Base-by-base conservation (phyloP, 306 rosid species). In the Fagus crenata region DNA sequence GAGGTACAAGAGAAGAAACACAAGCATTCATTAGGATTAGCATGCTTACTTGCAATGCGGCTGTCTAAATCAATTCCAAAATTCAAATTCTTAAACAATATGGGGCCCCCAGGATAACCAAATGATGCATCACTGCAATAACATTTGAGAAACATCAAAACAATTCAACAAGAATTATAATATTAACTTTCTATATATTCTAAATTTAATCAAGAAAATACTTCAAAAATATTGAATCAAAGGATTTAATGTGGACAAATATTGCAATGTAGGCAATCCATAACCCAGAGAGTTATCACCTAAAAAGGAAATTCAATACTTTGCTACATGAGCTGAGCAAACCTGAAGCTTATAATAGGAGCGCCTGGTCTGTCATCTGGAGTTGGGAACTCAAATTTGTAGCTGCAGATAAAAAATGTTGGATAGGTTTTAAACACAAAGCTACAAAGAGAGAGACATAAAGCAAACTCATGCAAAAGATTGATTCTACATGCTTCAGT, bases 261-360 rank as follows among this genome's bases (percentile, higher is more conserved):
- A 72, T 41, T 31, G 49, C 12, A 51, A 41, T 17, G 31, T 60
- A n/a, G 33, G 42, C 35, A 2, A 35, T 22, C 11, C 6, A 61
- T 35, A 33, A 61, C 18, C 64, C 37, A 61, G 40, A 32, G 41
- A 61, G 7, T 61, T 61, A 61, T 61, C 18, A 61, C 68, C 32
- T 28, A 61, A 61, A 59, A 61, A 13, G 22, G 11, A 8, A 35
- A 61, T 63, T 37, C 74, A 65, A 35, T 5, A 35, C 14, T 74
- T 42, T 5, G 60, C 1, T 18, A 18, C 11, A 7, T 59, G 41
- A 78, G 59, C 60, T 73, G 67, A 28, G 49, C 84, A 65, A 73
- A 95, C 99, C 99, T 95, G 92, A 95, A 95, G 85, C 99, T 95
- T 85, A 95, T 95, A 53, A 95, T 92, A n/a, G 99, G 99, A 81